These are phyloP conservation scores for Fusarium veterinarium DNA, from an alignment of 2,329 filamentous ascomycete genomes.

Conservation along the genomic window DNA sequence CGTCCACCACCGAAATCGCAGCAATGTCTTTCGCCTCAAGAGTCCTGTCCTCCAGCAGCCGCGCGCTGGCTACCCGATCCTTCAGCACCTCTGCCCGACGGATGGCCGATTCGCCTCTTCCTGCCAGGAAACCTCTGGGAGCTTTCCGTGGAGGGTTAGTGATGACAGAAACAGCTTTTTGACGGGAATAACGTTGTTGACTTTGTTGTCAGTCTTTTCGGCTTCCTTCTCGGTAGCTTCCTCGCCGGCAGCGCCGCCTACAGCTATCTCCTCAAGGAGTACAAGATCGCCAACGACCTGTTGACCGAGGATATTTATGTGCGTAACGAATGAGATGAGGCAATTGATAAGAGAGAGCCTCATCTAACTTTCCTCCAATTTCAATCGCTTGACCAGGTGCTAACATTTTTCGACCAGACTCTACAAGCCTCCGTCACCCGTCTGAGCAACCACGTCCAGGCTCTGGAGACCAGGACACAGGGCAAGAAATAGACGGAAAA, in stretches of 20 bases:
- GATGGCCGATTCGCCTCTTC: slow-evolving; percentile 60
- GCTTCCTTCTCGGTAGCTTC: slow-evolving; percentile 88
- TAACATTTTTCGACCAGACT: slow-evolving; percentile 63
- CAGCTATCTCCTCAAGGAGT: slow-evolving; percentile 93
- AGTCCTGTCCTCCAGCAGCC: slow-evolving; percentile 56
- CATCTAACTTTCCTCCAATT: background rate
- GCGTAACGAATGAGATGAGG: slow-evolving; percentile 56
- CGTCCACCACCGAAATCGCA: slow-evolving; percentile 10
- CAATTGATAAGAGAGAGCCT: background rate
- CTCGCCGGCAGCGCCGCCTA: slow-evolving; percentile 85
- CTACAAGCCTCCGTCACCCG: slow-evolving; percentile 89
- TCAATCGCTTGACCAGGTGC: background rate
- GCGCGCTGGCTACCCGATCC: slow-evolving; percentile 51
- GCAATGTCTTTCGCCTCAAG: slow-evolving; percentile 59
- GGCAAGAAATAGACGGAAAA: slow-evolving; percentile 73
- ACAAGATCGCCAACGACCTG: slow-evolving; percentile 92
- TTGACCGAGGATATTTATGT: slow-evolving; percentile 97
- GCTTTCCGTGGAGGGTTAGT: slow-evolving; percentile 72
- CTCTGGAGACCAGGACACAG: slow-evolving; percentile 83
- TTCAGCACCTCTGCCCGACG: slow-evolving; percentile 65
- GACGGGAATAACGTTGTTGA: slow-evolving; percentile 12
- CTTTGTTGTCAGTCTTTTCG: slow-evolving; percentile 74
- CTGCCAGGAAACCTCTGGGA: slow-evolving; percentile 68
- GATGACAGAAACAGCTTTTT: background rate
- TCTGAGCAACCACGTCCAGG: slow-evolving; percentile 84